Base-by-base conservation (phyloP, 139 green algal species). In the Ettlia oleoabundans region DNA sequence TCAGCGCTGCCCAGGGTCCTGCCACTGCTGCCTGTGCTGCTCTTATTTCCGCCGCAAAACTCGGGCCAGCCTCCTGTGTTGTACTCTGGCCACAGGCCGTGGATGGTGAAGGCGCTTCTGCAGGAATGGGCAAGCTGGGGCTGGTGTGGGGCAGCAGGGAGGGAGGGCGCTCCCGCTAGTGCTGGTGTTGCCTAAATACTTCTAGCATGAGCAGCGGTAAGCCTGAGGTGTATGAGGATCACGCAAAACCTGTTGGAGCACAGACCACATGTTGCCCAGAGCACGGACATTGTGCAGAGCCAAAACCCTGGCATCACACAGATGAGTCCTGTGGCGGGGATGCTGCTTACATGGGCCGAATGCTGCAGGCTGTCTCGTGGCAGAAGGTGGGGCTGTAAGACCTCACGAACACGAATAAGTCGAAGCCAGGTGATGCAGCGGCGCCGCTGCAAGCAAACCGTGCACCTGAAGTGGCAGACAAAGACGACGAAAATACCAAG, bases 41-140 rank as follows among this genome's bases (percentile, higher is more conserved):
- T 72, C 37, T 32, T 51, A 24, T 63, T 28, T 1, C 21, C 30
- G 30, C 47, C 42, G 43, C 73, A 80, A 15, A 30, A 95, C 85
- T 95, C 63, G 0, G 92, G 92, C 84, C 86, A 96, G 0, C 63
- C 83, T 26, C 92, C 92, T 61, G 88, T 86, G 40, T 53, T 26
- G 52, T 91, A 91, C 76, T 96, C 89, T 21, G 92, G 92, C 92
- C 92, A 96, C 28, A 96, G 76, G 5, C 92, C 92, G 70, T 96
- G 92, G 37, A 96, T 89, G 32, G 92, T 93, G 71, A 95, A 95
- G 24, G 79, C 80, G 55, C 69, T 83, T 6, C 86, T 90, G 80
- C 42, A 64, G 37, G 76, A 24, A 70, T 24, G 4, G 61, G 61
- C 6, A n/a, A n/a, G n/a, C n/a, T n/a, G n/a, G n/a, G n/a, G n/a